A percentile compares a stretch with the other conserved stretches of the same genome.
Conservation (phyloP, 768 basidiomycete genomes). For the Coprinopsis strossmayeri region DNA sequence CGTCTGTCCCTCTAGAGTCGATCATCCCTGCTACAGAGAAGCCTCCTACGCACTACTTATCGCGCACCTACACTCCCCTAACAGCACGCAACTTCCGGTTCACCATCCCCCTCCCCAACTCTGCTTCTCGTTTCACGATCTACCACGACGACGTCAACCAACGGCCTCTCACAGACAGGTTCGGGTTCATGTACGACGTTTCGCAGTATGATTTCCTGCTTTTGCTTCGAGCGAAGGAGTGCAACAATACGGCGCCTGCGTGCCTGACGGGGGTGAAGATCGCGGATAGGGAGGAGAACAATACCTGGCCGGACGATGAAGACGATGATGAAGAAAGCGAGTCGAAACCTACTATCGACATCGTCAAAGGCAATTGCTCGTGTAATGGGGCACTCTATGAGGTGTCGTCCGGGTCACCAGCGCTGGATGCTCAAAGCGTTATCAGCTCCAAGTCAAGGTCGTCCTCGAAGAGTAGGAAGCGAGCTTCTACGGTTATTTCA, state of each 20-base stretch:
- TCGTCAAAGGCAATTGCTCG: slow-evolving; percentile 38
- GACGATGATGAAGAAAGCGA: slow-evolving; percentile 31
- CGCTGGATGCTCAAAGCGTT: background rate
- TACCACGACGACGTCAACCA: slow-evolving; percentile 46
- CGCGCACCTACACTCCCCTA: slow-evolving; percentile 65
- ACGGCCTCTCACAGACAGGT: slow-evolving; percentile 73
- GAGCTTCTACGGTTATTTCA: slow-evolving; percentile 31
- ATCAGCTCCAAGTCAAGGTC: slow-evolving; percentile 39
- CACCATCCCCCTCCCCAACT: slow-evolving; percentile 51
- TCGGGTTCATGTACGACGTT: slow-evolving; percentile 87
- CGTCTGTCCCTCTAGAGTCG: slow-evolving; percentile 67
- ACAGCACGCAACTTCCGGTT: slow-evolving; percentile 73
- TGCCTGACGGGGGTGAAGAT: slow-evolving; percentile 85
- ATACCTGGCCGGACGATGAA: slow-evolving; percentile 69
- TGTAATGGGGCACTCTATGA: slow-evolving; percentile 34
- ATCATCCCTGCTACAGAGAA: slow-evolving; percentile 77
- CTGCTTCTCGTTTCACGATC: slow-evolving; percentile 48
- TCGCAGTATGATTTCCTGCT: slow-evolving; percentile 76
- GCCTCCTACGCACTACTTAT: slow-evolving; percentile 81
- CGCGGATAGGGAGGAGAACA: slow-evolving; percentile 74
- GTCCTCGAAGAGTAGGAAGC: slow-evolving; percentile 44
- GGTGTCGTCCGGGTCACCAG: background rate
- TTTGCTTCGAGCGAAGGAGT: slow-evolving; percentile 65
- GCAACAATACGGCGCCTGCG: slow-evolving; percentile 71
- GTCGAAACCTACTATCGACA: slow-evolving; percentile 30